phyloP scores from a whole-genome alignment of 106 monocot genomes.

The Iris macrosiphon region DNA sequence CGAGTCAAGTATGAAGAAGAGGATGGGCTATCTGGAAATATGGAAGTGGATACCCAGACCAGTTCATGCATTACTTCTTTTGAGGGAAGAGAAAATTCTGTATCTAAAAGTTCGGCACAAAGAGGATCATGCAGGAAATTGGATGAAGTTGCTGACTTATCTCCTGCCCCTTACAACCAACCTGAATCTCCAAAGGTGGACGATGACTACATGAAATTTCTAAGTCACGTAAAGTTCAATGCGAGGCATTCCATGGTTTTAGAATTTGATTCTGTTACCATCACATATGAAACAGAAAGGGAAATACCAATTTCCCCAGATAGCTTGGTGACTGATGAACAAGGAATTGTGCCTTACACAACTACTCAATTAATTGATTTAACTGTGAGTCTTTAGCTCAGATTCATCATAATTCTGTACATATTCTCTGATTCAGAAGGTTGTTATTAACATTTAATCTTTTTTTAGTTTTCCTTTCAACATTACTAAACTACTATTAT shows the following conservation, averaged over 20 bases:
- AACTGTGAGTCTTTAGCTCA: slow-evolving; percentile 17
- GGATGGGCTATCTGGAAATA: neutral
- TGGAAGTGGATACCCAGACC: neutral
- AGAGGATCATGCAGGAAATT: neutral
- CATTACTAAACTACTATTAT: neutral
- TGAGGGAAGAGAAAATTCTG: neutral
- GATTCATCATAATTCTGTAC: neutral
- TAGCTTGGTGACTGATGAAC: neutral
- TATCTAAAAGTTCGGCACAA: slow-evolving; percentile 1
- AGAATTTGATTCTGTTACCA: slow-evolving; percentile 24
- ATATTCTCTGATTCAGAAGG: neutral
- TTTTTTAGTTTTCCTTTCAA: no score
- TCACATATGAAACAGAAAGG: slow-evolving; percentile 37
- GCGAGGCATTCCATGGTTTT: slow-evolving; percentile 39
- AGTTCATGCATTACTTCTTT: neutral
- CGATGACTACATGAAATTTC: slow-evolving; percentile 30
- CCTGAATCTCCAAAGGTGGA: neutral
- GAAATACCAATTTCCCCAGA: neutral
- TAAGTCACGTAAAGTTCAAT: slow-evolving; percentile 27
- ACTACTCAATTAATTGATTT: neutral
- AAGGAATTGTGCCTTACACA: slow-evolving; percentile 1
- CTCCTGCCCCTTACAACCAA: neutral
- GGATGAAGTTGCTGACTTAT: neutral
- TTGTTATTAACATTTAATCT: neutral
- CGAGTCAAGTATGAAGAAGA: slow-evolving; percentile 35